Percentiles rank a stretch among this genome's conserved stretches.
phyloP scores from a whole-genome alignment of 78 protist genomes.

The Emiliania huxleyi region DNA sequence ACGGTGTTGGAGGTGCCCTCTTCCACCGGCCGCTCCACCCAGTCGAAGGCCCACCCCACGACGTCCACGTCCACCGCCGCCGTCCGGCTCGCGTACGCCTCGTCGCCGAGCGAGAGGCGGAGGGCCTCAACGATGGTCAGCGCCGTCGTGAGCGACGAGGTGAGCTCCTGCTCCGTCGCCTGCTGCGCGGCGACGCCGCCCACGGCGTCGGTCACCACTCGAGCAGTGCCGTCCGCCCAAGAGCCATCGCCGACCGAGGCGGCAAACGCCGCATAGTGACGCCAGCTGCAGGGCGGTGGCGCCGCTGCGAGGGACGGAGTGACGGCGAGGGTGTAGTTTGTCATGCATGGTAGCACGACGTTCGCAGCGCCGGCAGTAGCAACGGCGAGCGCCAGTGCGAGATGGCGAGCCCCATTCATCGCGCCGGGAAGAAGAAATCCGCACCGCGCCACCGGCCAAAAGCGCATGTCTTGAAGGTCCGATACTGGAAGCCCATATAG shows the following conservation, averaged over 20 bases:
- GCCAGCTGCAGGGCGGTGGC: background rate
- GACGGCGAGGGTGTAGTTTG: background rate
- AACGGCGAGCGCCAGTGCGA: too few species aligned
- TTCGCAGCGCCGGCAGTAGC: too few species aligned
- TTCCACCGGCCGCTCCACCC: background rate
- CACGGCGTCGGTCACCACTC: background rate
- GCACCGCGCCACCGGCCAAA: too few species aligned
- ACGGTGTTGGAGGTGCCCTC: background rate
- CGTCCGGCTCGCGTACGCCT: background rate
- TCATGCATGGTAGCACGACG: background rate
- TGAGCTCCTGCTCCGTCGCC: background rate
- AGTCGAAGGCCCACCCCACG: background rate
- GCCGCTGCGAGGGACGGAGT: background rate
- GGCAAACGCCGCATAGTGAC: background rate
- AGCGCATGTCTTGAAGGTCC: too few species aligned
- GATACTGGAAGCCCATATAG: too few species aligned
- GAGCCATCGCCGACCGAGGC: background rate
- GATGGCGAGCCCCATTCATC: too few species aligned
- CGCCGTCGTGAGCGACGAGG: background rate
- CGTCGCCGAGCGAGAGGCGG: background rate
- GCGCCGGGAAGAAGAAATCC: too few species aligned
- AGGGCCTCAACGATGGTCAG: background rate
- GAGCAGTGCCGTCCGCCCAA: background rate
- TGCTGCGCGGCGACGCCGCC: background rate
- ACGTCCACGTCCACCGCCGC: background rate